Conservation (phyloP, 2,329 filamentous ascomycete species). For the Zymoseptoria tritici region DNA sequence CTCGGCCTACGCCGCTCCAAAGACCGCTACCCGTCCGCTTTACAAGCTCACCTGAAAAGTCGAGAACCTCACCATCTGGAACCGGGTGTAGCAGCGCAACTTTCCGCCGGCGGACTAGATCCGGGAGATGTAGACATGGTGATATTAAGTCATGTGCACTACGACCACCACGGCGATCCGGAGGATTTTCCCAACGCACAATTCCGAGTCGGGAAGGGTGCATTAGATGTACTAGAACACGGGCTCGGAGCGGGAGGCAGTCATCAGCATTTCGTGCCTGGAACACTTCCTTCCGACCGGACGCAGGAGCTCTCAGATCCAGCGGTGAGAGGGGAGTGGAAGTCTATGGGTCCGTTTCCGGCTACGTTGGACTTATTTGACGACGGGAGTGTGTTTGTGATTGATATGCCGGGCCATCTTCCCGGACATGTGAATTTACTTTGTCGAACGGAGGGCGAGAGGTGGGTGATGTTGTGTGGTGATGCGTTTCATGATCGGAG, state of each 20-base stretch:
- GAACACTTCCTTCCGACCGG: conserved; percentile 36
- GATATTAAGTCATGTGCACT: conserved; percentile 48
- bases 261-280: conserved; percentile 38
- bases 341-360: conserved; percentile 38
- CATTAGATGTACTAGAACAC: conserved; percentile 34
- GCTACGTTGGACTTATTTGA: conserved; percentile 41
- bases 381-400: conserved; percentile 41
- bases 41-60: conserved; percentile 40
- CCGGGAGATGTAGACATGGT: conserved; percentile 35
- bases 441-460: conserved; percentile 30
- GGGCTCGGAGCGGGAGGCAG: conserved; percentile 24
- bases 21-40: conserved; percentile 36
- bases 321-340: conserved; percentile 32
- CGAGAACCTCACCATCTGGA: conserved; percentile 40
- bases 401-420: conserved; percentile 47
- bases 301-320: conserved; percentile 38
- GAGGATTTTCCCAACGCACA: conserved; percentile 42
- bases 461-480: conserved; percentile 45
- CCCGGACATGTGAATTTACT: conserved; percentile 47
- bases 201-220: conserved; percentile 47
- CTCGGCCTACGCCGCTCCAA: conserved; percentile 45
- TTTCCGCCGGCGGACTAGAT: conserved; percentile 28
- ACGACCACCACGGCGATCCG: conserved; percentile 52
- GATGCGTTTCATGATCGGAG: conserved; percentile 49
- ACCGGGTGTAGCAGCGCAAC: conserved; percentile 40